Base-by-base conservation (phyloP, 306 rosid species). In the Gynostemma pentaphyllum region DNA sequence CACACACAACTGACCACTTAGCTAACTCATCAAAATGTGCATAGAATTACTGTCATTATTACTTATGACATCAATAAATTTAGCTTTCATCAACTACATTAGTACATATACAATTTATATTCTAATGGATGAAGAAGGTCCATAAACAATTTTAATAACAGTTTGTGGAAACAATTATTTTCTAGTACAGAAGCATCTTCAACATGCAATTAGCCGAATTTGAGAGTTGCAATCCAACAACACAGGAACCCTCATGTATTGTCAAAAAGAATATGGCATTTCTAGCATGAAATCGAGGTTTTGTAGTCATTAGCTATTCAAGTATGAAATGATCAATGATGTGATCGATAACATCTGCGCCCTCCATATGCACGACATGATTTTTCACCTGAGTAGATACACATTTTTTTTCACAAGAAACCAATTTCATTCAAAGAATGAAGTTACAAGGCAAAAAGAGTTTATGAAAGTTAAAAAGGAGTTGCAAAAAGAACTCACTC, bases 321-420 rank as follows among this genome's bases (percentile, higher is more conserved):
- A 8, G 65, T 72, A 23, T 76, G 79, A 78, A 88, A 84, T 81
- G 87, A 72, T 92, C 94, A 9, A 92, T 86, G 81, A 92, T 92
- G 77, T 92, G 95, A 37, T 78, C 78, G 22, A 92, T 81, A 67
- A 92, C 96, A 78, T 92, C 99, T 27, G 86, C 99, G 14, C 99
- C 99, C 82, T 92, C 99, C 68, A 73, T 78, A 67, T 88, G 96
- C 40, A 68, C 71, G 37, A 65, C 67, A 73, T 73, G 72, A 73
- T 92, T 81, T 81, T 88, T 92, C 57, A 92, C 99, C 99, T 92
- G 77, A n/a, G n/a, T n/a, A n/a, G n/a, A n/a, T n/a, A n/a, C n/a
- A n/a, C n/a, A n/a, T n/a, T n/a, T n/a, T n/a, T n/a, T n/a, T n/a
- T n/a, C n/a, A n/a, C n/a, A n/a, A n/a, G n/a, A n/a, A n/a, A n/a